These are phyloP conservation scores for Diophrys appendiculata DNA, from an alignment of 73 alveolate species.

Conservation along the genomic window DNA sequence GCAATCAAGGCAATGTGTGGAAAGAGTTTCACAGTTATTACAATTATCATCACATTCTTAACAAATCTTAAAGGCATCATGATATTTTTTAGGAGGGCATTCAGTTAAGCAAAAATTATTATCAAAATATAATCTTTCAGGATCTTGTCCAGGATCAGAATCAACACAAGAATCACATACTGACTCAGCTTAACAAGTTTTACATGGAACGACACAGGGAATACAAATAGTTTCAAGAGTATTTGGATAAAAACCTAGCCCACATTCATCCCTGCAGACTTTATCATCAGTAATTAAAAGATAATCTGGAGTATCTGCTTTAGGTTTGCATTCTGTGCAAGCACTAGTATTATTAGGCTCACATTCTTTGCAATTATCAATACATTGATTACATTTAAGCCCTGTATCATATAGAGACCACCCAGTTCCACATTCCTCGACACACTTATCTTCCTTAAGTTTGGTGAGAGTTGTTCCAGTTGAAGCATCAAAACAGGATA, in stretches of 20 bases:
- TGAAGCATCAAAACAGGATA: neutral
- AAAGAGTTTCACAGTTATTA: neutral
- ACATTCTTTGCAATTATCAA: neutral
- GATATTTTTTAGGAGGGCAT: neutral
- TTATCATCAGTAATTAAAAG: neutral
- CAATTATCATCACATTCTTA: neutral
- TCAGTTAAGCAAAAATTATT: neutral
- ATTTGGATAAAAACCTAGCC: no score
- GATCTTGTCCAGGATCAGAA: neutral
- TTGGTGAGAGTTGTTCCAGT: neutral
- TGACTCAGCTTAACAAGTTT: neutral
- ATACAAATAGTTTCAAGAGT: neutral
- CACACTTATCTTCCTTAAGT: no score
- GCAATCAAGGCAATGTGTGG: neutral
- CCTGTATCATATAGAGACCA: no score
- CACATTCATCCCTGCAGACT: neutral
- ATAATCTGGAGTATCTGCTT: neutral
- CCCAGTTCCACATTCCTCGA: no score
- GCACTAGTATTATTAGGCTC: no score
- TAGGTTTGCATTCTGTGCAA: neutral
- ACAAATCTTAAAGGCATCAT: neutral
- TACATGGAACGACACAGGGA: neutral
- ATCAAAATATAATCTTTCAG: neutral
- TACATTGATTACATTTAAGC: neutral
- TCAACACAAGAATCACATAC: neutral